Percentiles rank a stretch among this genome's conserved stretches.
Conservation (phyloP, 83 land plant species). For the Picea abies region DNA sequence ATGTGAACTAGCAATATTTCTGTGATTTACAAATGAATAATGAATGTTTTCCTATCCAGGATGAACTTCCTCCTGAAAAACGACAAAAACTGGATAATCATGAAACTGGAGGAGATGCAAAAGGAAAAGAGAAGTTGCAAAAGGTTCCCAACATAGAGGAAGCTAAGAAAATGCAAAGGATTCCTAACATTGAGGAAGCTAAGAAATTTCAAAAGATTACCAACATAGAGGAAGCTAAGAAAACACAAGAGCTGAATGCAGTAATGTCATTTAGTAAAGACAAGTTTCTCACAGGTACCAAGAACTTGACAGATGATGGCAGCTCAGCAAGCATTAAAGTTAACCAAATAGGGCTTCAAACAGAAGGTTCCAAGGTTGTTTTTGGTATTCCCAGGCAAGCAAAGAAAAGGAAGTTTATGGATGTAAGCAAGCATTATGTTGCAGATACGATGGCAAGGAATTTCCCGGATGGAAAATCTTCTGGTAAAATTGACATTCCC, state of each 20-base stretch:
- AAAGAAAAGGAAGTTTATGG: slow-evolving; percentile 86
- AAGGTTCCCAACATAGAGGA: slow-evolving; percentile 17
- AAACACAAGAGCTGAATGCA: slow-evolving; percentile 30
- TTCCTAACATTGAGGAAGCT: slow-evolving; percentile 9
- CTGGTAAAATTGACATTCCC: slow-evolving; percentile 38
- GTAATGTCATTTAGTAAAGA: slow-evolving; percentile 41
- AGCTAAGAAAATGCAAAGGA: slow-evolving; percentile 23
- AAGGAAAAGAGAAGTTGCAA: slow-evolving; percentile 23
- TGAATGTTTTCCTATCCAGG: slow-evolving; percentile 28
- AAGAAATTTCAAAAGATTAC: slow-evolving; percentile 10
- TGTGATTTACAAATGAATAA: slow-evolving; percentile 3
- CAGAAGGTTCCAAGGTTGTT: slow-evolving; percentile 59
- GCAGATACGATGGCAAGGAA: slow-evolving; percentile 29
- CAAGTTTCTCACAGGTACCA: slow-evolving; percentile 43
- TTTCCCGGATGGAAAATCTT: slow-evolving; percentile 27
- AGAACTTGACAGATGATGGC: slow-evolving; percentile 26
- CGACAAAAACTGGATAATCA: slow-evolving; percentile 41
- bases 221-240: slow-evolving; percentile 19
- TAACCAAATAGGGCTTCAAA: slow-evolving; percentile 49
- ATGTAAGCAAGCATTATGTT: slow-evolving; percentile 77
- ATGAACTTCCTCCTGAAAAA: slow-evolving; percentile 61
- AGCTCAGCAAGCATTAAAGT: slow-evolving; percentile 29
- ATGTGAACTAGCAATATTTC: neutral
- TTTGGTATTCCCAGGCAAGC: slow-evolving; percentile 87
- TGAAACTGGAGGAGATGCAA: slow-evolving; percentile 21